phyloP scores from a whole-genome alignment of 2,329 filamentous ascomycete species.

The Colletotrichum phormii region DNA sequence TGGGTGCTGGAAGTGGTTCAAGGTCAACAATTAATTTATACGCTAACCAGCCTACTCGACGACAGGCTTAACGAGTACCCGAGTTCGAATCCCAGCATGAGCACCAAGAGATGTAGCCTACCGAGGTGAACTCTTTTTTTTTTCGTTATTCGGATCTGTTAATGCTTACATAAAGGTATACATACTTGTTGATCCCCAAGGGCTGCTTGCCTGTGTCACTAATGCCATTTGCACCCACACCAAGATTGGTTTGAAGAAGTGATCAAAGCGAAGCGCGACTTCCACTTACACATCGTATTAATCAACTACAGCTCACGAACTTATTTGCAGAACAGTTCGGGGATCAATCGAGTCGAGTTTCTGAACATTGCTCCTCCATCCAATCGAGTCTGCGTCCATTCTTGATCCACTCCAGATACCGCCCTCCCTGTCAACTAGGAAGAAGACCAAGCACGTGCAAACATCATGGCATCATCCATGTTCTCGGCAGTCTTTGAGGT shows the following conservation, averaged over 20 bases:
- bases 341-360: not conserved
- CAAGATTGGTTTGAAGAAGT: not conserved
- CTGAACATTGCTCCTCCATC: not conserved
- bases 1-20: no score
- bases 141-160: no score
- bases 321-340: not conserved
- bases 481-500: not conserved
- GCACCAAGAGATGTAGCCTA: no score
- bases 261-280: no score
- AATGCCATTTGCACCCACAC: not conserved
- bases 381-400: not conserved
- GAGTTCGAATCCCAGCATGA: no score
- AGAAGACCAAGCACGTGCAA: conserved; percentile 9
- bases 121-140: no score
- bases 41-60: no score
- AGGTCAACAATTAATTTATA: no score
- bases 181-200: no score
- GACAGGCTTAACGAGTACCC: no score
- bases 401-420: not conserved
- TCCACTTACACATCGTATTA: not conserved
- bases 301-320: not conserved
- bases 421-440: not conserved
- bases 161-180: no score
- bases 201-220: no score
- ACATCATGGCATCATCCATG: conserved; percentile 29